Conservation (phyloP, 1,139 yeast species). For the Zygoascus sp. region DNA sequence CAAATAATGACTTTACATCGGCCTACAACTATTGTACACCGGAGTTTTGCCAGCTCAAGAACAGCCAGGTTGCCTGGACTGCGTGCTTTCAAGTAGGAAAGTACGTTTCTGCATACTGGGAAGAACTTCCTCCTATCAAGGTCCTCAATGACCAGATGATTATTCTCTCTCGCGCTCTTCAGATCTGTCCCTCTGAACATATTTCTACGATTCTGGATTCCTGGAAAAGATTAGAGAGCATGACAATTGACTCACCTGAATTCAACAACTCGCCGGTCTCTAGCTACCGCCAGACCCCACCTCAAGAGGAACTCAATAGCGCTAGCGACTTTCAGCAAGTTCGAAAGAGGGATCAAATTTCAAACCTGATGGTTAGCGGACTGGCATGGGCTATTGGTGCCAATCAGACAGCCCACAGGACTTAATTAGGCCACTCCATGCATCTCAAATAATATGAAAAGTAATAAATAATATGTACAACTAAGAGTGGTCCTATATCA, state of each 20-base stretch:
- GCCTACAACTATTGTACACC: constrained; percentile 45
- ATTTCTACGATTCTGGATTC: constrained; percentile 31
- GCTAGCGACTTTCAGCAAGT: constrained; percentile 4
- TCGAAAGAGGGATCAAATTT: constrained; percentile 44
- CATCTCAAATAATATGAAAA: background rate
- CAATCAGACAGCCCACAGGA: constrained; percentile 21
- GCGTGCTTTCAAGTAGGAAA: constrained; percentile 58
- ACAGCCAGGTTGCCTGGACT: constrained; percentile 44
- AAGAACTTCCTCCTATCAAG: constrained; percentile 32
- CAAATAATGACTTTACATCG: constrained; percentile 47
- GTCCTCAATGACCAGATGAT: constrained; percentile 42
- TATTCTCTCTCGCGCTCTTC: constrained; percentile 43
- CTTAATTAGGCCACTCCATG: background rate
- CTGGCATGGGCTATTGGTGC: constrained; percentile 70
- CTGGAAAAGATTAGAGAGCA: constrained; percentile 32
- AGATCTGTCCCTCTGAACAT: constrained; percentile 35
- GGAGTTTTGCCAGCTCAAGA: constrained; percentile 19
- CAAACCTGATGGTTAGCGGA: constrained; percentile 52
- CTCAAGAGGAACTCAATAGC: constrained; percentile 20
- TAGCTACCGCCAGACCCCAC: background rate
- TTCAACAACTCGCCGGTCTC: background rate
- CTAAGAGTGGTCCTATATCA: background rate
- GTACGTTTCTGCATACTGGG: constrained; percentile 49
- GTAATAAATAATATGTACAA: background rate
- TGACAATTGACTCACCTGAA: background rate